Evolutionary conservation across 2,329 filamentous ascomycete genomes (phyloP).

Genomic region (Beauveria scarabaeidicola): DNA sequence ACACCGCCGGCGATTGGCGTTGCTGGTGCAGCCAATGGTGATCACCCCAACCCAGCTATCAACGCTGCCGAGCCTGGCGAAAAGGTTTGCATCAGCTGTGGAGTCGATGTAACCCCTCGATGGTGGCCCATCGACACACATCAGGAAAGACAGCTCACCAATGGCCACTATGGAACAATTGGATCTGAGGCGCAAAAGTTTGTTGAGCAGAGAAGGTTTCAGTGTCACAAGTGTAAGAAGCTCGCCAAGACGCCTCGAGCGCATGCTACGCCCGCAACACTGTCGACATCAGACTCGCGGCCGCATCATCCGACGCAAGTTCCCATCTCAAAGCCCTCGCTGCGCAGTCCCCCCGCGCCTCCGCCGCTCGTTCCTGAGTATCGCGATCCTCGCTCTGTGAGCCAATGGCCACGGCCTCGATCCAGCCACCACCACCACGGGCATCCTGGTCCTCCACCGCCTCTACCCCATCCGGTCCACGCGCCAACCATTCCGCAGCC

Average conservation of each 20-base stretch:
- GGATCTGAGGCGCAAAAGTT: constrained; percentile 52
- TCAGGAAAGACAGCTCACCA: constrained; percentile 43
- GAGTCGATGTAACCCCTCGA: constrained; percentile 62
- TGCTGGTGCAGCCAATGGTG: constrained; percentile 14
- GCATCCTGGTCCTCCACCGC: constrained; percentile 7
- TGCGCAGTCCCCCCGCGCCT: constrained; percentile 23
- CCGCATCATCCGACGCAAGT: constrained; percentile 5
- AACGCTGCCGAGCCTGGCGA: constrained; percentile 32
- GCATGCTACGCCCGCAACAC: constrained; percentile 17
- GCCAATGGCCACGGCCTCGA: constrained; percentile 12
- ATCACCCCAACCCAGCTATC: constrained; percentile 19
- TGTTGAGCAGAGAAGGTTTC: constrained; percentile 51
- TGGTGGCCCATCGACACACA: constrained; percentile 57
- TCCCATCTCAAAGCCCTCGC: constrained; percentile 15
- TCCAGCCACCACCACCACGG: constrained; percentile 10
- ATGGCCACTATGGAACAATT: constrained; percentile 41
- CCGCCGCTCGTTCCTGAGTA: constrained; percentile 16
- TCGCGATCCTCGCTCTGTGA: constrained; percentile 18
- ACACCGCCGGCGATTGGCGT: constrained; percentile 7
- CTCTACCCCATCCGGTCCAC: constrained; percentile 12
- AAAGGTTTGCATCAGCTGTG: constrained; percentile 55
- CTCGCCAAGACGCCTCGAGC: constrained; percentile 36
- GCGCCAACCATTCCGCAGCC: background rate
- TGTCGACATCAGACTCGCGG: constrained; percentile 5
- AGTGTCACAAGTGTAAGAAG: constrained; percentile 69